phyloP scores from a whole-genome alignment of 352 stramenopile species.

The Phytophthora ramorum region DNA sequence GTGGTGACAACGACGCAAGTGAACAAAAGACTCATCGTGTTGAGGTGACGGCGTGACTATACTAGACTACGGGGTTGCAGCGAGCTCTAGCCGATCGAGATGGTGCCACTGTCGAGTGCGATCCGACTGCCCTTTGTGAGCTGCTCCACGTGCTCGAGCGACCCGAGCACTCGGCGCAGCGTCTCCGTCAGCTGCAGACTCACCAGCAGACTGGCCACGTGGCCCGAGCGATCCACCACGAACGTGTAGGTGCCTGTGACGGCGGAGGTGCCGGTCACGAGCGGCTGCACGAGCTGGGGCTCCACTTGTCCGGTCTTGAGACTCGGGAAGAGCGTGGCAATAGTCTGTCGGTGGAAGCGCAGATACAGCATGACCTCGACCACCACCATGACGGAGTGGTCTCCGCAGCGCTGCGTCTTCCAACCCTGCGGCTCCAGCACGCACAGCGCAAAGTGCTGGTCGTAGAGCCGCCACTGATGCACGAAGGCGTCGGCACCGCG shows the following conservation, averaged over 20 bases:
- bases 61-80: not conserved
- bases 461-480: not conserved
- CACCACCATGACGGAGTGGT: conserved; percentile 33
- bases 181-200: conserved; percentile 42
- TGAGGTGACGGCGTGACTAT: not conserved
- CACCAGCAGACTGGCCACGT: conserved; percentile 32
- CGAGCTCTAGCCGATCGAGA: conserved; percentile 24
- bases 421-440: conserved; percentile 33
- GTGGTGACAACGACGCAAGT: not conserved
- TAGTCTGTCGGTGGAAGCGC: conserved; percentile 37
- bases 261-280: conserved; percentile 29
- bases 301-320: conserved; percentile 31
- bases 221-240: conserved; percentile 31
- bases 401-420: conserved; percentile 24
- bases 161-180: conserved; percentile 35
- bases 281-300: conserved; percentile 19
- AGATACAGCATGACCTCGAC: conserved; percentile 41
- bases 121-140: conserved; percentile 32
- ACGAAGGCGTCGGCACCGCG: conserved; percentile 5
- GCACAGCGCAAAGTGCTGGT: conserved; percentile 28
- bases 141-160: conserved; percentile 22
- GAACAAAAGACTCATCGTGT: conserved; percentile 8
- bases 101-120: conserved; percentile 33
- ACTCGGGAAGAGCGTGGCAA: conserved; percentile 35
- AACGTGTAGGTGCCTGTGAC: conserved; percentile 38